A percentile compares a stretch with the other conserved stretches of the same genome.
Evolutionary conservation across 23 red algal species (phyloP).

Genomic region (Gracilariopsis chorda): DNA sequence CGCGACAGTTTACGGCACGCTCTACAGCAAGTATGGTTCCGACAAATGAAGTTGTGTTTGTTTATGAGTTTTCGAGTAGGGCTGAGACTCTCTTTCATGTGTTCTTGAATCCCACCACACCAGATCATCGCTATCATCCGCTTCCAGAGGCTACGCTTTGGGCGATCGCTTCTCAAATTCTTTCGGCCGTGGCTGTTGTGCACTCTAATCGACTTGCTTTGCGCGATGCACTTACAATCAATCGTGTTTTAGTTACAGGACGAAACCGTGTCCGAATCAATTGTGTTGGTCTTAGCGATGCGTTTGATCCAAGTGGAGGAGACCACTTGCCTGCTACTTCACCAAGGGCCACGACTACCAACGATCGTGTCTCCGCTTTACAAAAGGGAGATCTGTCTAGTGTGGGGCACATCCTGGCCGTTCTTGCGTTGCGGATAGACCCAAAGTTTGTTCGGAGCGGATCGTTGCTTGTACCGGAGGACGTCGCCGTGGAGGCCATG

Average conservation of each 20-base stretch:
- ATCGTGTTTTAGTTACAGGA: conserved; percentile 53
- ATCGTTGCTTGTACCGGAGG: conserved; percentile 23
- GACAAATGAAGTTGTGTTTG: conserved; percentile 72
- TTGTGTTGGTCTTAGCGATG: conserved; percentile 65
- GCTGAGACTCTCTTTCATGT: conserved; percentile 64
- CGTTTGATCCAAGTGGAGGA: conserved; percentile 67
- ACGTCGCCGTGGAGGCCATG: conserved; percentile 41
- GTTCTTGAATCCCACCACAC: conserved; percentile 18
- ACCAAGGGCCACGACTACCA: not conserved
- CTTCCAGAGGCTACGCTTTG: conserved; percentile 72
- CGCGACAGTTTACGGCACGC: conserved; percentile 48
- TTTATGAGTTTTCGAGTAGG: conserved; percentile 67
- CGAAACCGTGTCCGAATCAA: conserved; percentile 66
- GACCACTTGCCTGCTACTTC: conserved; percentile 33
- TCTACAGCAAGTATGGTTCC: not conserved
- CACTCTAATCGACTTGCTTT: conserved; percentile 61
- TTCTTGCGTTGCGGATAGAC: conserved; percentile 45
- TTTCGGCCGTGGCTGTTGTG: conserved; percentile 62
- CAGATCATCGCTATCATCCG: conserved; percentile 24
- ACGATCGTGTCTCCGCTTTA: conserved; percentile 27
- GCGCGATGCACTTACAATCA: conserved; percentile 44
- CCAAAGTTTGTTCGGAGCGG: conserved; percentile 48
- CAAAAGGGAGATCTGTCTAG: conserved; percentile 52
- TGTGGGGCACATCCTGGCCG: conserved; percentile 31
- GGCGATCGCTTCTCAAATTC: conserved; percentile 72